These are phyloP conservation scores for Syzygium malaccense DNA, from an alignment of 441 rosid species.

Conservation along the genomic window DNA sequence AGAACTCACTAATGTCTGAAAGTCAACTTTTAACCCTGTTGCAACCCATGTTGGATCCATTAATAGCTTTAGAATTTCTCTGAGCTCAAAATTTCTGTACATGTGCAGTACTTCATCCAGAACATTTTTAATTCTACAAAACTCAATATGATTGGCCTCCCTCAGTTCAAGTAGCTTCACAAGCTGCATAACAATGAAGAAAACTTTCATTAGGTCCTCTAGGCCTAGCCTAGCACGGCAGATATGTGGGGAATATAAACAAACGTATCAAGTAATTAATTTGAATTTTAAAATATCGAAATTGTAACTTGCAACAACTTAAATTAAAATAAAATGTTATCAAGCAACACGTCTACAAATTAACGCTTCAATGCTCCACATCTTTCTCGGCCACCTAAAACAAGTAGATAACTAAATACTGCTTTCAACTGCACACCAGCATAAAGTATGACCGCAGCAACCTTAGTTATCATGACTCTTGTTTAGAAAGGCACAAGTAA, in stretches of 20 bases:
- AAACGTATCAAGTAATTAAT: not conserved
- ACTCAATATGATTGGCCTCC: conserved; percentile 94
- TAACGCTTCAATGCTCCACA: not conserved
- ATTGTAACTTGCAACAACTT: not conserved
- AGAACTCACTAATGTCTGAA: conserved; percentile 66
- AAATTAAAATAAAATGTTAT: not conserved
- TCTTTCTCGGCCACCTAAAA: not conserved
- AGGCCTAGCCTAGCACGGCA: not conserved
- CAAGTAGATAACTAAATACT: not conserved
- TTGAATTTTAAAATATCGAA: not conserved
- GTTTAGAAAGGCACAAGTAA: not conserved
- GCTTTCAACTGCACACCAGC: not conserved
- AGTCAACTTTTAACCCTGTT: conserved; percentile 88
- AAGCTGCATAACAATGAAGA: conserved; percentile 46
- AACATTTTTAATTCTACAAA: conserved; percentile 80
- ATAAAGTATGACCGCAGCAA: not conserved
- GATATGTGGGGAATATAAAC: not conserved
- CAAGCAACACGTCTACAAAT: not conserved
- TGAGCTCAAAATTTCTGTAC: conserved; percentile 55
- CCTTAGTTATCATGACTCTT: not conserved
- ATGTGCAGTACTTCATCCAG: conserved; percentile 78
- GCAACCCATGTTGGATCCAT: conserved; percentile 97
- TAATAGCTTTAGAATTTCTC: conserved; percentile 59
- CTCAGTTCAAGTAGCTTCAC: conserved; percentile 91
- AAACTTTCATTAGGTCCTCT: not conserved